Evolutionary conservation across 495 filamentous ascomycete genomes (phyloP).

Genomic region (Lophiotrema nucula): DNA sequence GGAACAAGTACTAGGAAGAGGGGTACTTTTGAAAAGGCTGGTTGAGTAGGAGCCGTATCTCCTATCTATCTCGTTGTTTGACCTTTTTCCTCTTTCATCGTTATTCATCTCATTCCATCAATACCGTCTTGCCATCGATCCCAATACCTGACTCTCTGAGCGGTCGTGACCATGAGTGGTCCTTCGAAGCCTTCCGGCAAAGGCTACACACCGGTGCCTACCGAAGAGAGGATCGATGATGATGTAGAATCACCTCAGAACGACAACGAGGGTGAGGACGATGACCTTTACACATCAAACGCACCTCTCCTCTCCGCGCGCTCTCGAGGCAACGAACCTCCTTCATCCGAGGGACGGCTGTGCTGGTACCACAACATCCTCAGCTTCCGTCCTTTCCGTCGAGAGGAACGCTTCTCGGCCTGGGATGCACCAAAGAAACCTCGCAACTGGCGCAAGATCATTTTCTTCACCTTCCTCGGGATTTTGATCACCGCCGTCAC

Average conservation of each 20-base stretch:
- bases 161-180: neutral
- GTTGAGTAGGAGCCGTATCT: no score
- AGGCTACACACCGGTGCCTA: constrained; percentile 7
- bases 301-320: constrained; percentile 17
- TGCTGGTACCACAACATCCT: constrained; percentile 1
- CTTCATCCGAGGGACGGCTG: neutral
- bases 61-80: no score
- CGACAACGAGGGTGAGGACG: constrained; percentile 8
- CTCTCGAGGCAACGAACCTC: constrained; percentile 10
- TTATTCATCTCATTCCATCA: no score
- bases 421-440: neutral
- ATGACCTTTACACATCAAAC: constrained; percentile 11
- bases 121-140: no score
- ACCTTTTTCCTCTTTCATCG: no score
- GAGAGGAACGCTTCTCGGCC: neutral
- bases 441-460: constrained; percentile 11
- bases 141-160: no score
- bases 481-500: constrained; percentile 3
- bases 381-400: constrained; percentile 7
- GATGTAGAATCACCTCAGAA: constrained; percentile 2
- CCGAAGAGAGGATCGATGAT: constrained; percentile 17
- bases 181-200: constrained; percentile 2
- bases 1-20: no score
- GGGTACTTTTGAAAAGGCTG: no score
- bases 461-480: constrained; percentile 5